A percentile compares a stretch with the other conserved stretches of the same genome.
phyloP scores from a whole-genome alignment of 768 basidiomycete species.

The Mycena rosella region DNA sequence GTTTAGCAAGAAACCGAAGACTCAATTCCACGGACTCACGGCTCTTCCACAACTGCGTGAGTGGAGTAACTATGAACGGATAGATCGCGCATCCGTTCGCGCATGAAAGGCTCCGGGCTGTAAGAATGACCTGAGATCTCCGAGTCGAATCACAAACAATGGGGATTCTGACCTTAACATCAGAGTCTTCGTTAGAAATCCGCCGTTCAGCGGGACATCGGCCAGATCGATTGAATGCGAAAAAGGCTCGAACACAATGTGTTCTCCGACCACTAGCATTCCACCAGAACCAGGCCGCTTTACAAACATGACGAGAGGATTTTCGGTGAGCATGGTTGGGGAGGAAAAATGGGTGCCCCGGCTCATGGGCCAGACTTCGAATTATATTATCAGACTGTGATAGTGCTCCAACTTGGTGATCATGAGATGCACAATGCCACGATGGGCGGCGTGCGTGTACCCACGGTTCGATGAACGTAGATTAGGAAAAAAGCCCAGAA shows the following conservation, averaged over 20 bases:
- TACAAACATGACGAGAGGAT: slow-evolving; percentile 36
- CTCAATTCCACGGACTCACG: slow-evolving; percentile 27
- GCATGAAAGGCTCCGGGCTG: slow-evolving; percentile 42
- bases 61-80: slow-evolving; percentile 37
- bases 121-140: background rate
- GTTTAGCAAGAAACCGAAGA: background rate
- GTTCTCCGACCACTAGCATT: slow-evolving; percentile 42
- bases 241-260: slow-evolving; percentile 46
- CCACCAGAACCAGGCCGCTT: slow-evolving; percentile 29
- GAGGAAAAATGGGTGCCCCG: slow-evolving; percentile 8
- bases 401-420: slow-evolving; percentile 4
- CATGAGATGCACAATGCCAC: slow-evolving; percentile 4
- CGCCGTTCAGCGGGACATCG: slow-evolving; percentile 46
- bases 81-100: slow-evolving; percentile 48
- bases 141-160: background rate
- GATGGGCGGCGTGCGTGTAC: background rate
- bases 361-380: background rate
- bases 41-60: slow-evolving; percentile 33
- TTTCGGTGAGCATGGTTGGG: slow-evolving; percentile 27
- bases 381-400: background rate
- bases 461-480: background rate
- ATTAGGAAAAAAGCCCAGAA: slow-evolving; percentile 18
- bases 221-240: slow-evolving; percentile 53
- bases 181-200: slow-evolving; percentile 53
- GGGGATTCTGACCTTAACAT: slow-evolving; percentile 46